Conservation (phyloP, 352 stramenopile genomes). For the Phytopythium delawarense region DNA sequence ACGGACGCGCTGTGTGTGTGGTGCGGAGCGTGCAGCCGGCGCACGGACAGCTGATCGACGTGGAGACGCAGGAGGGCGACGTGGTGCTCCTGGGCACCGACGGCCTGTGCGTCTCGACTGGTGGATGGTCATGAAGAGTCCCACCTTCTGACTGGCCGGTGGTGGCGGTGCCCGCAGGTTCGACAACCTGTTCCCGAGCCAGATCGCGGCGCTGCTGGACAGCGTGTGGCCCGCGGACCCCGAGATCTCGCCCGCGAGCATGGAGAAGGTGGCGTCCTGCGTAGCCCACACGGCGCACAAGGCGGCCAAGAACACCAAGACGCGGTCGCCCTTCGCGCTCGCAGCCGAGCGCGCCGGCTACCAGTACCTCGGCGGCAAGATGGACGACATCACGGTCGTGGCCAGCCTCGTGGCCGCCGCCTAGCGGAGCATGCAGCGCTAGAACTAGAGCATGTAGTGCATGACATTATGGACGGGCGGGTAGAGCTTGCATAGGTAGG, state of each 20-base stretch:
- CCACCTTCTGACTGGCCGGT: background rate
- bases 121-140: too few species aligned
- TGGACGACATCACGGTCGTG: constrained; percentile 91
- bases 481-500: background rate
- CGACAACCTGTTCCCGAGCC: constrained; percentile 92
- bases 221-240: constrained; percentile 50
- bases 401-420: constrained; percentile 49
- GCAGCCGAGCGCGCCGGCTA: constrained; percentile 71
- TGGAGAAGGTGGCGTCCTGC: constrained; percentile 75
- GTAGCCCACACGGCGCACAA: constrained; percentile 82
- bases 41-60: constrained; percentile 86
- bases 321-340: constrained; percentile 69
- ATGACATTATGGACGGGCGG: too few species aligned
- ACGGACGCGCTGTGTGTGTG: background rate
- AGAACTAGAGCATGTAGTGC: background rate
- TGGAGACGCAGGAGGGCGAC: constrained; percentile 85
- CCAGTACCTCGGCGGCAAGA: constrained; percentile 83
- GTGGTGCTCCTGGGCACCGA: constrained; percentile 93
- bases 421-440: background rate
- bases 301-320: constrained; percentile 65
- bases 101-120: constrained; percentile 67
- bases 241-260: constrained; percentile 46
- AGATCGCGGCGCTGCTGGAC: constrained; percentile 75
- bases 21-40: constrained; percentile 52
- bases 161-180: constrained; percentile 48